Evolutionary conservation across 1,139 yeast species (phyloP).

Genomic region (Yamadazyma conglobata): DNA sequence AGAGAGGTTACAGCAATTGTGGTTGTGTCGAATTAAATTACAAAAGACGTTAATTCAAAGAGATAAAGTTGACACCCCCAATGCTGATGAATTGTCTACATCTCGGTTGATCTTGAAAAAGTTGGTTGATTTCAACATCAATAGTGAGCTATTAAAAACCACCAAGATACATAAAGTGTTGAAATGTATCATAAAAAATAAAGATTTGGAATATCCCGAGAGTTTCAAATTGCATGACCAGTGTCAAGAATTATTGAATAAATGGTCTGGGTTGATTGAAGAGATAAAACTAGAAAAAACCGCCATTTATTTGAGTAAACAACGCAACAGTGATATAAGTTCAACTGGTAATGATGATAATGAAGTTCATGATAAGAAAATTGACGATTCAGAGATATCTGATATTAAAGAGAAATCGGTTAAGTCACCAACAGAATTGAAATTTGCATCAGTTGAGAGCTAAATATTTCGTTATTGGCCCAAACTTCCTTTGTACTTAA

Average conservation of each 20-base stretch:
- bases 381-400: slow-evolving; percentile 36
- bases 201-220: slow-evolving; percentile 40
- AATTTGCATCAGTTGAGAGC: slow-evolving; percentile 12
- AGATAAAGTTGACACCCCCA: slow-evolving; percentile 40
- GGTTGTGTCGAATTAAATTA: slow-evolving; percentile 46
- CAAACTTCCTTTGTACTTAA: too few species aligned
- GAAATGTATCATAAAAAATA: slow-evolving; percentile 44
- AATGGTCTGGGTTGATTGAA: slow-evolving; percentile 43
- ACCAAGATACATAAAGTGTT: slow-evolving; percentile 54
- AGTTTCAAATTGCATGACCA: slow-evolving; percentile 48
- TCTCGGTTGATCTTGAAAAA: slow-evolving; percentile 52
- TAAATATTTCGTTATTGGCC: too few species aligned
- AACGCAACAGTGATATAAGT: slow-evolving; percentile 3
- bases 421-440: slow-evolving; percentile 9
- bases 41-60: slow-evolving; percentile 46
- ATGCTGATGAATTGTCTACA: slow-evolving; percentile 53
- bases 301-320: slow-evolving; percentile 11
- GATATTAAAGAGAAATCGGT: slow-evolving; percentile 16
- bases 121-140: slow-evolving; percentile 49
- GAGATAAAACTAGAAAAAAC: slow-evolving; percentile 34
- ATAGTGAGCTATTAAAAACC: slow-evolving; percentile 49
- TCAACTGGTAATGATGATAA: slow-evolving; percentile 5
- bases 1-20: slow-evolving; percentile 44
- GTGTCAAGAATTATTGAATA: slow-evolving; percentile 38
- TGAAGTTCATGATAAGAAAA: slow-evolving; percentile 7